phyloP scores from a whole-genome alignment of 495 filamentous ascomycete genomes.

The Recurvomyces mirabilis region DNA sequence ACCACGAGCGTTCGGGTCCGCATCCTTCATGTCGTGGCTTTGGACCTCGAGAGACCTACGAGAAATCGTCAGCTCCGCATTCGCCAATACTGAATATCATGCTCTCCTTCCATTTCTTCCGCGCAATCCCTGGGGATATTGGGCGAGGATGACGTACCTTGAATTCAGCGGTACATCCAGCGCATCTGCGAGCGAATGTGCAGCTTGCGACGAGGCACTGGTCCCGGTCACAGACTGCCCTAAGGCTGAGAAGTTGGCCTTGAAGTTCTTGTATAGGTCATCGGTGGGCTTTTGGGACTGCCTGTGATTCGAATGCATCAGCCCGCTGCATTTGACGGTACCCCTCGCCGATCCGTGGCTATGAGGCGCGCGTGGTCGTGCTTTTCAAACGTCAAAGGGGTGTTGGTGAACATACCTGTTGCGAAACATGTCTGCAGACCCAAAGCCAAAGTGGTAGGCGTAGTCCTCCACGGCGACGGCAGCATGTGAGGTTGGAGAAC shows the following conservation, averaged over 20 bases:
- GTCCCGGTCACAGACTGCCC: slow-evolving; percentile 30
- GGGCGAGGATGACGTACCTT: slow-evolving; percentile 20
- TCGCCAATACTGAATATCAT: too few species aligned
- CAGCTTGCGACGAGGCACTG: slow-evolving; percentile 17
- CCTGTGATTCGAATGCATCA: slow-evolving; percentile 28
- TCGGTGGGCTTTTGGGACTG: slow-evolving; percentile 79
- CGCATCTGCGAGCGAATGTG: slow-evolving; percentile 28
- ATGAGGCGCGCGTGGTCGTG: too few species aligned
- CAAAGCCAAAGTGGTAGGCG: not conserved
- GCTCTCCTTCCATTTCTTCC: too few species aligned
- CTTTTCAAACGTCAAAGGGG: too few species aligned
- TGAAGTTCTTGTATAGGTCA: slow-evolving; percentile 75
- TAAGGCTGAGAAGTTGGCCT: slow-evolving; percentile 58
- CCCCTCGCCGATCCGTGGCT: too few species aligned
- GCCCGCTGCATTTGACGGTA: too few species aligned
- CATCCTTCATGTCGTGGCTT: slow-evolving; percentile 55
- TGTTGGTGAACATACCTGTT: slow-evolving; percentile 27
- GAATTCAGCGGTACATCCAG: slow-evolving; percentile 27
- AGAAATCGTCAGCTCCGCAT: slow-evolving; percentile 62
- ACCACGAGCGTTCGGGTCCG: slow-evolving; percentile 67
- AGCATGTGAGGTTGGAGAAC: not conserved
- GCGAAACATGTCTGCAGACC: slow-evolving; percentile 30
- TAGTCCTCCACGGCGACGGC: slow-evolving; percentile 3
- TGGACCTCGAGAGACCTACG: slow-evolving; percentile 34
- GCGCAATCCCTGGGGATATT: not conserved